Evolutionary conservation across 257 asterid genomes (phyloP), one percentile per base, ranked within the genome.

Genomic region (Prunella vulgaris): DNA sequence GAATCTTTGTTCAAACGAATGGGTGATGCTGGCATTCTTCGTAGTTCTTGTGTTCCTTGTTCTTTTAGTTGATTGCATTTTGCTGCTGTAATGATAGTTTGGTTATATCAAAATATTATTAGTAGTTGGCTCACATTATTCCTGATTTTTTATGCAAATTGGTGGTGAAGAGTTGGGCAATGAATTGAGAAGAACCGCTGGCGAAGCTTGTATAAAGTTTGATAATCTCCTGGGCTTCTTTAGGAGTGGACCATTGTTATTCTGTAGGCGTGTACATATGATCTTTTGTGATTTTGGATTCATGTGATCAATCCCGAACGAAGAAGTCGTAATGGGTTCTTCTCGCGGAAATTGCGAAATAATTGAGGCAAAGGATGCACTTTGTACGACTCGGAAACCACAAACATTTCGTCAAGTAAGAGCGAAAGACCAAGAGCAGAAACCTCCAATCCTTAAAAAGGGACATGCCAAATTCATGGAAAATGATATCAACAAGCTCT

Each of bases 321-420:
- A 27, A 74, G 71, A 15, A 44, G 27, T 35, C 48, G 66, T 14
- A 28, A 92, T 92, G 98, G 90, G 84, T 76, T 82, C 95, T 56
- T 77, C 81, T 73, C 78, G 76, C 56, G 80, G 79, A 14, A 80
- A 66, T 57, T 85, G 88, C 77, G 97, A 92, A 84, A 92, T 87
- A 72, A 79, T 89, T 6, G 96, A 89, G 83, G 77, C 68, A 38
- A 83, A 80, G 69, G 88, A 89, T 17, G 90, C 78, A 52, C 69
- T 56, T 40, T 0, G 3, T 28, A 28, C 33, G 33, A 27, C 30
- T 27, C 70, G 46, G 25, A 76, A 20, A 49, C 73, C 72, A 27
- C 80, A 75, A 46, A 24, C 68, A 22, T 40, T 35, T 51, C 58
- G 32, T 69, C 79, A 69, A 22, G 69, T 20, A 57, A 66, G 75